Conservation (phyloP, 208 protist species). For the Blechomonas ayalai region DNA sequence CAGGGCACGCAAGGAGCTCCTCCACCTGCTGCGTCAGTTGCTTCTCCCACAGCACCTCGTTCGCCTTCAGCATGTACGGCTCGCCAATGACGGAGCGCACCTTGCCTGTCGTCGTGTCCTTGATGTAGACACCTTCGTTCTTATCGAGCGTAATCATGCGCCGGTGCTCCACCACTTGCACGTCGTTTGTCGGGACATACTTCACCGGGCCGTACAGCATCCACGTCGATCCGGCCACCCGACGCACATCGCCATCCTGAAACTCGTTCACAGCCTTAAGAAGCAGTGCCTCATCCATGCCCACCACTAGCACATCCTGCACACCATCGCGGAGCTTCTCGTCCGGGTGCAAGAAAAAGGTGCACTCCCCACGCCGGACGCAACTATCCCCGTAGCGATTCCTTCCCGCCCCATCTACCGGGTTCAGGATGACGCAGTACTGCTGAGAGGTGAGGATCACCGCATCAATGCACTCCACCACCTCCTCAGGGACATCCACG, state of each 20-base stretch:
- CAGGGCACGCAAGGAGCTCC: slow-evolving; percentile 71
- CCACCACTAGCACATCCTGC: slow-evolving; percentile 77
- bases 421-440: slow-evolving; percentile 92
- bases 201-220: slow-evolving; percentile 91
- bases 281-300: slow-evolving; percentile 92
- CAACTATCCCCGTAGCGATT: slow-evolving; percentile 79
- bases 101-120: slow-evolving; percentile 84
- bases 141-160: slow-evolving; percentile 91
- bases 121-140: slow-evolving; percentile 97
- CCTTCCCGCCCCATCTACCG: slow-evolving; percentile 51
- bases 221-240: slow-evolving; percentile 89
- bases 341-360: slow-evolving; percentile 95
- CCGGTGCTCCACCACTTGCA: slow-evolving; percentile 88
- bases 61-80: slow-evolving; percentile 91
- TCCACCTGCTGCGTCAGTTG: slow-evolving; percentile 85
- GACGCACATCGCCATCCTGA: slow-evolving; percentile 34
- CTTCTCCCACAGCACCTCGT: slow-evolving; percentile 95
- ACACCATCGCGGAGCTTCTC: slow-evolving; percentile 86
- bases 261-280: slow-evolving; percentile 83
- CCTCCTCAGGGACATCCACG: slow-evolving; percentile 76
- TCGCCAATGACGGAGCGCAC: slow-evolving; percentile 85
- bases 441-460: slow-evolving; percentile 83
- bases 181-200: slow-evolving; percentile 87
- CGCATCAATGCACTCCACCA: slow-evolving; percentile 55
- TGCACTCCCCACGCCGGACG: slow-evolving; percentile 78